Percentiles rank a stretch among this genome's conserved stretches.
phyloP scores from a whole-genome alignment of 495 filamentous ascomycete species.

The Penicillium canescens region DNA sequence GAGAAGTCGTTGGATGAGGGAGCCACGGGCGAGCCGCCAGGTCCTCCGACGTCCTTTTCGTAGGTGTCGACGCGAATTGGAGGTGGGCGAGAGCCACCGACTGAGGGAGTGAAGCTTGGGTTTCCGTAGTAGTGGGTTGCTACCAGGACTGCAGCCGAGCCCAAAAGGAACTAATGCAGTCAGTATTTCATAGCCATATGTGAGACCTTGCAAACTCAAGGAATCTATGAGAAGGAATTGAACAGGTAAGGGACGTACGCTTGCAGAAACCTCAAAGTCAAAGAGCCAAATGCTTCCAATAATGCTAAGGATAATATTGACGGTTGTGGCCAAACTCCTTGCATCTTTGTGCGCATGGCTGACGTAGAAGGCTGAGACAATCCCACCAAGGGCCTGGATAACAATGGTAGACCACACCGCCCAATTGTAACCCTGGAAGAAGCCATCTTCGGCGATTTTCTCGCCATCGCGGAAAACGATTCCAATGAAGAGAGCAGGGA shows the following conservation, averaged over 20 bases:
- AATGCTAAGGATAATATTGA: constrained; percentile 83
- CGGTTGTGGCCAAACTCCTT: constrained; percentile 88
- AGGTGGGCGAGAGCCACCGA: constrained; percentile 57
- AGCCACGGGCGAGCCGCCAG: constrained; percentile 51
- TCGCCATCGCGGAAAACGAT: constrained; percentile 85
- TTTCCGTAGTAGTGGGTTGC: constrained; percentile 84
- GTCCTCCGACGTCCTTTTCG: constrained; percentile 58
- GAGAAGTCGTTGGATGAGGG: constrained; percentile 48
- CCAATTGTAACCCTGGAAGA: constrained; percentile 92
- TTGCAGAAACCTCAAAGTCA: constrained; percentile 66
- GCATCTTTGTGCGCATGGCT: constrained; percentile 68
- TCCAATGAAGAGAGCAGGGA: constrained; percentile 82
- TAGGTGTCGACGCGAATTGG: constrained; percentile 74
- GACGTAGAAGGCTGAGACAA: constrained; percentile 80
- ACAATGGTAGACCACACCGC: constrained; percentile 84
- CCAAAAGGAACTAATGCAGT: constrained; percentile 70
- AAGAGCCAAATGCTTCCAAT: constrained; percentile 84
- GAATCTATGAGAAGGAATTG: neutral
- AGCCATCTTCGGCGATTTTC: constrained; percentile 77
- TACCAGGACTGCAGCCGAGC: constrained; percentile 71
- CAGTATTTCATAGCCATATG: constrained; percentile 11
- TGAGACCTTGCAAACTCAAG: neutral
- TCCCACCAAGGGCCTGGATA: constrained; percentile 80
- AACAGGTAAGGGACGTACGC: constrained; percentile 54
- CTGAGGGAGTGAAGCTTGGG: constrained; percentile 28